Evolutionary conservation across 2,329 filamentous ascomycete species (phyloP), one percentile per base, ranked within the genome.

Genomic region (Hysterium pulicare): DNA sequence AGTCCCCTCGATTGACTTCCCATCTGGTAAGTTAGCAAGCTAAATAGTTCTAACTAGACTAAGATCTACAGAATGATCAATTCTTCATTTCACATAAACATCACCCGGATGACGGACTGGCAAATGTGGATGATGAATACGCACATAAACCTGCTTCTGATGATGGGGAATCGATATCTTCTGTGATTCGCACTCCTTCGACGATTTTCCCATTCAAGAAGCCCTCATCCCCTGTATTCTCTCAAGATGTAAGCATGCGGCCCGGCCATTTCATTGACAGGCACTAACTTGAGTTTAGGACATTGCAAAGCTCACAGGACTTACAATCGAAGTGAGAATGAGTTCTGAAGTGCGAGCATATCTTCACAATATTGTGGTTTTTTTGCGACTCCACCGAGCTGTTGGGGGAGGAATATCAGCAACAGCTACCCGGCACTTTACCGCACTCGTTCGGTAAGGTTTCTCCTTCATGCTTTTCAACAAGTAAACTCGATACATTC

Each of bases 31-130:
- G 45, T 42, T 41, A 16, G 10, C 19, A 4, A 19, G 11, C 32
- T 34, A 15, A 16, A 10, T 19, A 34, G 32, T 16, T 22, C 10
- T 17, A 11, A 33, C 71, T 74, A 31, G 3, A 71, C 70, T 38
- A 71, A 84, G 38, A 76, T 55, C 72, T 17, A 68, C 77, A 88
- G 65, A 94, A 90, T 55, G 89, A 97, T 45, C 81, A 87, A 50
- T 84, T 97, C 52, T 88, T 90, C 61, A 83, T 97, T 44, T 91
- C 87, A 0, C 90, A 97, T 64, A 87, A 83, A 70, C 90, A 97
- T 57, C 78, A 84, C 44, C 74, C 78, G 3, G 72, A 76, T 1
- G 82, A 91, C 60, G 87, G 85, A 0, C 85, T 90, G 48, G 76
- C 82, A 4, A 86, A 93, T 49, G 66, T 91, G 0, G 86, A 94